phyloP scores from a whole-genome alignment of 2,329 filamentous ascomycete genomes.

The Westerdykella sp. region DNA sequence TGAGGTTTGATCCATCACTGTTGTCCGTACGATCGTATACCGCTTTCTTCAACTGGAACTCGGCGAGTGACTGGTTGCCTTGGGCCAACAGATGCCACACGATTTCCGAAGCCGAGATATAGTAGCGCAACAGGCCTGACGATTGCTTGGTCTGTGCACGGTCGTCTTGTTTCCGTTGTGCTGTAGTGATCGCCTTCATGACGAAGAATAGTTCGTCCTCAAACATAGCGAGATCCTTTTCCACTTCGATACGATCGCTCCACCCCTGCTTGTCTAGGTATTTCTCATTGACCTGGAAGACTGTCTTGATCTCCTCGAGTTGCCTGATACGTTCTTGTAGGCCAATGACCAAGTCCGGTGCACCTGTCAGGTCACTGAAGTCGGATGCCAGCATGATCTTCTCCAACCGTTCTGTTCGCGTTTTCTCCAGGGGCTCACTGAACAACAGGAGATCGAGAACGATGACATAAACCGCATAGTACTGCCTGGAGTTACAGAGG shows the following conservation, averaged over 20 bases:
- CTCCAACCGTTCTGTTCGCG: slow-evolving; percentile 87
- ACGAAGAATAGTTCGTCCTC: slow-evolving; percentile 99
- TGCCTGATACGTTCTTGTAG: slow-evolving; percentile 90
- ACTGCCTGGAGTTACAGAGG: slow-evolving; percentile 95
- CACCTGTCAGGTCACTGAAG: slow-evolving; percentile 91
- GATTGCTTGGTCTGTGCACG: slow-evolving; percentile 55
- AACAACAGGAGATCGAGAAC: slow-evolving; percentile 93
- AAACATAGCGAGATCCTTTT: slow-evolving; percentile 79
- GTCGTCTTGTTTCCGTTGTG: slow-evolving; percentile 78
- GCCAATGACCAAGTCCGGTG: slow-evolving; percentile 85
- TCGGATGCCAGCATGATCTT: slow-evolving; percentile 99
- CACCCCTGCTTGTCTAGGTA: slow-evolving; percentile 83
- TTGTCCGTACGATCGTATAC: slow-evolving; percentile 95
- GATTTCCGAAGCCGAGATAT: slow-evolving; percentile 88
- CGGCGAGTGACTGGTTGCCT: slow-evolving; percentile 78
- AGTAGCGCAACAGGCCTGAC: slow-evolving; percentile 80
- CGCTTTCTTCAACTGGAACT: slow-evolving; percentile 86
- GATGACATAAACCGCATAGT: slow-evolving; percentile 97
- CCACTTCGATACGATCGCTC: slow-evolving; percentile 82
- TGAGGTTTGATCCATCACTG: slow-evolving; percentile 92
- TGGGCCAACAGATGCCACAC: slow-evolving; percentile 95
- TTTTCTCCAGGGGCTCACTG: slow-evolving; percentile 93
- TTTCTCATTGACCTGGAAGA: slow-evolving; percentile 89
- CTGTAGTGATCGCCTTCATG: slow-evolving; percentile 98
- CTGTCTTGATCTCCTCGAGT: slow-evolving; percentile 89